A percentile compares a stretch with the other conserved stretches of the same genome.
These are phyloP conservation scores for Akanthomyces dipterigenus DNA, from an alignment of 2,329 filamentous ascomycete genomes.

Conservation along the genomic window DNA sequence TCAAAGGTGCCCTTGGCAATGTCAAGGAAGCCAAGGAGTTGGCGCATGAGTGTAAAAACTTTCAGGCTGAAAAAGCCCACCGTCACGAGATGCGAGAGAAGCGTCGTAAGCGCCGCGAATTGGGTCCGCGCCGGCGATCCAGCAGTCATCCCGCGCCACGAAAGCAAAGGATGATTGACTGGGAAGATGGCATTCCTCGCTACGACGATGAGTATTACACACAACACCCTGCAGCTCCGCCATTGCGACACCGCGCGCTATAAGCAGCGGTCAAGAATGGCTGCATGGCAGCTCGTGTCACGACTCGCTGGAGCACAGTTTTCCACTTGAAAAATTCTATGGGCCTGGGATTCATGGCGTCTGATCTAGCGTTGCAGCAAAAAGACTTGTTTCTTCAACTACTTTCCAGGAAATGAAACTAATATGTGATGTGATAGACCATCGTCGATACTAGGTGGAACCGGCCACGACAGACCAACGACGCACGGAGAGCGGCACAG, in stretches of 20 bases:
- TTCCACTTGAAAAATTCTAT: neutral
- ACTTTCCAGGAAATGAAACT: constrained; percentile 6
- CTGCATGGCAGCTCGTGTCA: neutral
- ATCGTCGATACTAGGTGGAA: constrained; percentile 17
- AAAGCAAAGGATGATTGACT: constrained; percentile 29
- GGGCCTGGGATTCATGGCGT: constrained; percentile 2
- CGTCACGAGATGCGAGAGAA: constrained; percentile 42
- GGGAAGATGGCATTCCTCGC: constrained; percentile 36
- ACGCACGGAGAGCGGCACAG: neutral
- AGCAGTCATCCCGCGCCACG: constrained; percentile 39
- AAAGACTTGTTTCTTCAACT: neutral
- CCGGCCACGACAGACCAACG: constrained; percentile 1
- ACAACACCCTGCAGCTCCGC: neutral
- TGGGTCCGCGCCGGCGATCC: constrained; percentile 33
- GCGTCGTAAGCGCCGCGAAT: constrained; percentile 17
- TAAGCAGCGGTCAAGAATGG: neutral
- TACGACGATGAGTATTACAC: constrained; percentile 40
- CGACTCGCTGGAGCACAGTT: neutral
- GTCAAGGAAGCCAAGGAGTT: constrained; percentile 49
- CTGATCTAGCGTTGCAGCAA: constrained; percentile 7
- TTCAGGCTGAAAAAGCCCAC: constrained; percentile 40
- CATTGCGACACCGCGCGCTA: neutral
- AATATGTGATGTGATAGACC: constrained; percentile 17
- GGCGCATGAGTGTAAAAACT: constrained; percentile 41
- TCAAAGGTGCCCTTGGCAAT: constrained; percentile 50